Evolutionary conservation across 345 rosid species (phyloP).

Genomic region (Corchorus capsularis): DNA sequence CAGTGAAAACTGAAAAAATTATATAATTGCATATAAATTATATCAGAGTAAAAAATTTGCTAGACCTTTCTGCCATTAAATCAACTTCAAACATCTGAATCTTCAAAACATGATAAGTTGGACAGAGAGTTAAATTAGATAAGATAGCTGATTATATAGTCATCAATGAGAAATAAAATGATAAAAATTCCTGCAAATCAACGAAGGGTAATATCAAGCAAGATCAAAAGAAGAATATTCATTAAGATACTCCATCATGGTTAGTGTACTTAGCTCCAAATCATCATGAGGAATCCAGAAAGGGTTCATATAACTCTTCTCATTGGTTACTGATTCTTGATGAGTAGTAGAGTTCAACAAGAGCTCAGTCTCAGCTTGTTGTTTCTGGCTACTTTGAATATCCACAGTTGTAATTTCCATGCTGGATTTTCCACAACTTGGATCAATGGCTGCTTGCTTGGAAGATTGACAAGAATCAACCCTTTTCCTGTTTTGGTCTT

Average conservation of each 20-base stretch:
- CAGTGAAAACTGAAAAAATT: neutral
- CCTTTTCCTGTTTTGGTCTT: conserved; percentile 23
- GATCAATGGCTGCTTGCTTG: conserved; percentile 15
- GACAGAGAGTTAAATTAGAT: neutral
- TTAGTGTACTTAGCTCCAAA: conserved; percentile 36
- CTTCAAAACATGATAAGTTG: neutral
- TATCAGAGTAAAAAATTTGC: neutral
- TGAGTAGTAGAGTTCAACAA: neutral
- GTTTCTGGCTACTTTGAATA: conserved; percentile 12
- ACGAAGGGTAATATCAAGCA: neutral
- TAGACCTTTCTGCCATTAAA: neutral
- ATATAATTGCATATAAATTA: neutral
- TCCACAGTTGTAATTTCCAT: conserved; percentile 15
- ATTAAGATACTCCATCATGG: conserved; percentile 43
- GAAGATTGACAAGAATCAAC: conserved; percentile 19
- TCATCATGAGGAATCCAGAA: conserved; percentile 44
- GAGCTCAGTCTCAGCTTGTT: conserved; percentile 2
- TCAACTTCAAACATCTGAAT: neutral
- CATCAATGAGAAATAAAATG: neutral
- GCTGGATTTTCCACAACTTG: neutral
- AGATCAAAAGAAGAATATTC: conserved; percentile 30
- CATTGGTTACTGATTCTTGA: conserved; percentile 17
- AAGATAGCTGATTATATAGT: neutral
- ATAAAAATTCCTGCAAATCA: neutral
- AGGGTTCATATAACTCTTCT: conserved; percentile 28